Evolutionary conservation across 176 grass and related monocot species (phyloP).

Genomic region (Aegilops speltoides): DNA sequence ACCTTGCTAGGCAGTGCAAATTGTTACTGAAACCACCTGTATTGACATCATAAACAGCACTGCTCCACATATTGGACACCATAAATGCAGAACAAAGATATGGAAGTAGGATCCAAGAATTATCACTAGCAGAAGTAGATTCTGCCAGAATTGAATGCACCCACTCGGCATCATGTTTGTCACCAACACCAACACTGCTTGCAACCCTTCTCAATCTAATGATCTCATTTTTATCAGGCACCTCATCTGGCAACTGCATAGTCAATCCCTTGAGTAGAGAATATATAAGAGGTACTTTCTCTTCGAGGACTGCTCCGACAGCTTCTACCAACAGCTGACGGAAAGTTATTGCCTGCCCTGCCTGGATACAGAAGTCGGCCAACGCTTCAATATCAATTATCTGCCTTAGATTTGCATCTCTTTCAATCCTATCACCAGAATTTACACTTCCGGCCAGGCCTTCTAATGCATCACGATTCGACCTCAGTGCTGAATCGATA

Average conservation of each 20-base stretch:
- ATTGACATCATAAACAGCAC: constrained; percentile 69
- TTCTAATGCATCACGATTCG: constrained; percentile 86
- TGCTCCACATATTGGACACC: constrained; percentile 85
- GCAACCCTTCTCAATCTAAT: constrained; percentile 79
- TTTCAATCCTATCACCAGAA: constrained; percentile 90
- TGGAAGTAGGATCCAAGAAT: constrained; percentile 91
- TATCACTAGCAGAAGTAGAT: constrained; percentile 70
- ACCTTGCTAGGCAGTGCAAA: constrained; percentile 93
- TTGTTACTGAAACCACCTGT: constrained; percentile 89
- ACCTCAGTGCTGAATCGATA: constrained; percentile 81
- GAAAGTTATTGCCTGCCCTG: constrained; percentile 91
- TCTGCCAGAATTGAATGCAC: constrained; percentile 77
- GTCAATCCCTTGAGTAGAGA: constrained; percentile 70
- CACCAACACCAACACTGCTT: constrained; percentile 65
- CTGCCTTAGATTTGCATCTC: constrained; percentile 90
- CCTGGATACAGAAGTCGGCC: constrained; percentile 86
- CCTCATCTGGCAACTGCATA: constrained; percentile 73
- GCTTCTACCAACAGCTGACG: constrained; percentile 81
- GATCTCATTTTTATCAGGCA: constrained; percentile 84
- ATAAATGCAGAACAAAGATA: constrained; percentile 97
- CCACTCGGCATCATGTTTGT: constrained; percentile 93
- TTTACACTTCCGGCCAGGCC: constrained; percentile 79
- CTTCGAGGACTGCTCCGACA: constrained; percentile 72
- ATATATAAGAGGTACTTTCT: constrained; percentile 88
- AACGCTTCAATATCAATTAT: constrained; percentile 87